phyloP scores from a whole-genome alignment of 179 eudicot species.

The Beta macrorhiza region DNA sequence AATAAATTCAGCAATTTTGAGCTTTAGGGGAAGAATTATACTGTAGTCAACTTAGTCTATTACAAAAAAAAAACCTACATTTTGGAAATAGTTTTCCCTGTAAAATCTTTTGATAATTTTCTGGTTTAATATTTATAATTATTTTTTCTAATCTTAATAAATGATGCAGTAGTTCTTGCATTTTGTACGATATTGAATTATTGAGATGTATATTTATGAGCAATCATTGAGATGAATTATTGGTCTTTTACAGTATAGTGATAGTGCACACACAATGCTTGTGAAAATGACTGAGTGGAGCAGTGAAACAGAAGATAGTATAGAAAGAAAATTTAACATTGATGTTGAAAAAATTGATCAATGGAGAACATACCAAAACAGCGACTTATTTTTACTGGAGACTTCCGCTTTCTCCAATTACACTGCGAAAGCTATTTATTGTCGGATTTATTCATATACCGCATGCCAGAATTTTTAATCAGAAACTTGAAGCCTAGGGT shows the following conservation, averaged over 20 bases:
- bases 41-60: constrained; percentile 25
- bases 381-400: too few relatives aligned
- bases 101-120: constrained; percentile 12
- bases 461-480: too few relatives aligned
- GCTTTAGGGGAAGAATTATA: constrained; percentile 20
- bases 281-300: constrained; percentile 30
- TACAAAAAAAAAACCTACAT: constrained; percentile 15
- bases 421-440: too few relatives aligned
- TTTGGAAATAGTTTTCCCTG: constrained; percentile 20
- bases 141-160: constrained; percentile 23
- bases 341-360: too few relatives aligned
- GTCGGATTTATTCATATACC: too few relatives aligned
- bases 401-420: too few relatives aligned
- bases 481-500: too few relatives aligned
- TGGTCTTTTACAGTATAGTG: background rate
- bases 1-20: constrained; percentile 20
- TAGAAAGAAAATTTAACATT: too few relatives aligned
- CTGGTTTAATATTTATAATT: constrained; percentile 1
- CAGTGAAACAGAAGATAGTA: background rate
- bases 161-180: constrained; percentile 24
- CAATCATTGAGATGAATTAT: background rate
- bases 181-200: constrained; percentile 14
- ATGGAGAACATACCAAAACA: too few relatives aligned
- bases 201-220: background rate
- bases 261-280: constrained; percentile 26